Evolutionary conservation across 495 filamentous ascomycete genomes (phyloP).

Genomic region (Aspergillus sparsus): DNA sequence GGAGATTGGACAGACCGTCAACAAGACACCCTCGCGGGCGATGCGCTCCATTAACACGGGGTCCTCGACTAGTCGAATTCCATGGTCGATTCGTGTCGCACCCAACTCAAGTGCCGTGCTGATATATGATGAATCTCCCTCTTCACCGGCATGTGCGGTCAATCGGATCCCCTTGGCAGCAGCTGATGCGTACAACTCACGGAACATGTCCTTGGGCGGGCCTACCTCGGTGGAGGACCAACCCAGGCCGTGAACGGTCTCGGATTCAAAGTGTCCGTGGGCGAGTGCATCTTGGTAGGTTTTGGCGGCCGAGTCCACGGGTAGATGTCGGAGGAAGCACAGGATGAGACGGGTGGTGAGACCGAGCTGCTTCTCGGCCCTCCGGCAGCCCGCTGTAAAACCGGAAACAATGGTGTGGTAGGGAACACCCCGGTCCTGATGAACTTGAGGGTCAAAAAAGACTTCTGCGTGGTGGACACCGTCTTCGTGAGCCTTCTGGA

Average conservation of each 20-base stretch:
- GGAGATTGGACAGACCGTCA: constrained; percentile 73
- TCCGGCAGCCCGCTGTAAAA: constrained; percentile 57
- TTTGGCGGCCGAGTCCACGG: constrained; percentile 50
- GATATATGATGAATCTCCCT: constrained; percentile 69
- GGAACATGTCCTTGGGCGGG: constrained; percentile 65
- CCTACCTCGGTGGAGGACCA: constrained; percentile 66
- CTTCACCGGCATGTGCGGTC: constrained; percentile 76
- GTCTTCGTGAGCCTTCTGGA: constrained; percentile 61
- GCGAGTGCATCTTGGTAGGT: constrained; percentile 52
- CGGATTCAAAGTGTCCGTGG: constrained; percentile 52
- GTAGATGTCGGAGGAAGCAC: constrained; percentile 70
- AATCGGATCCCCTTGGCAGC: constrained; percentile 50
- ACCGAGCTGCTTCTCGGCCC: constrained; percentile 63
- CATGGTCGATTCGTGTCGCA: constrained; percentile 70
- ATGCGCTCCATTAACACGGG: constrained; percentile 57
- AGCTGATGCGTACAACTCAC: constrained; percentile 58
- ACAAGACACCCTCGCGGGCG: constrained; percentile 53
- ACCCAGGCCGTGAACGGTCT: constrained; percentile 62
- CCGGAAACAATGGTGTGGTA: constrained; percentile 62
- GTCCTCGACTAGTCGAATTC: constrained; percentile 65
- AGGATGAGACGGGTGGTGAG: constrained; percentile 64
- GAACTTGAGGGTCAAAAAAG: constrained; percentile 80
- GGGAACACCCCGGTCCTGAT: constrained; percentile 61
- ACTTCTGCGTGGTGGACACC: constrained; percentile 74
- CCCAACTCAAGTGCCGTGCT: constrained; percentile 61